Conservation (phyloP, 2,329 filamentous ascomycete genomes). For the Lasiodiplodia sp. region DNA sequence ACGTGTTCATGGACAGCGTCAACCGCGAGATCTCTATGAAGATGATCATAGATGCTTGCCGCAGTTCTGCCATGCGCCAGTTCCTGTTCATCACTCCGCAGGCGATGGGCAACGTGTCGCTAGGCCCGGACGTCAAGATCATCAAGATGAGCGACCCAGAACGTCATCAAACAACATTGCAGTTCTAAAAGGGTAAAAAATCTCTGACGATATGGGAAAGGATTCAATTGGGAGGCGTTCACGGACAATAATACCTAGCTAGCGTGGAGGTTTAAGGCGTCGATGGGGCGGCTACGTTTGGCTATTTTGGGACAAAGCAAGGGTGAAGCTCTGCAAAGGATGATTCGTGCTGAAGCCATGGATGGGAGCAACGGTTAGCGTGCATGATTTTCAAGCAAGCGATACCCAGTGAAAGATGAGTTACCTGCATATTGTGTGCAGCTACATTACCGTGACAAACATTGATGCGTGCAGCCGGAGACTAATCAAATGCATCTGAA, state of each 20-base stretch:
- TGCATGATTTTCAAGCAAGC: neutral
- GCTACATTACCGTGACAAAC: neutral
- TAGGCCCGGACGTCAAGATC: conserved; percentile 75
- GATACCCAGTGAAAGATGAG: neutral
- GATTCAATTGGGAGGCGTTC: conserved; percentile 13
- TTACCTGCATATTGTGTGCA: neutral
- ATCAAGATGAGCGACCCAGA: conserved; percentile 68
- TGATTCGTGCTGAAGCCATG: conserved; percentile 5
- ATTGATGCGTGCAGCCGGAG: neutral
- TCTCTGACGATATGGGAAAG: neutral
- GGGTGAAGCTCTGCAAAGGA: conserved; percentile 4
- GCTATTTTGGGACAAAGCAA: conserved; percentile 12
- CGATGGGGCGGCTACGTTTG: neutral
- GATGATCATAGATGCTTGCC: conserved; percentile 88
- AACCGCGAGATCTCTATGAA: conserved; percentile 92
- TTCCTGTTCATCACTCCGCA: conserved; percentile 98
- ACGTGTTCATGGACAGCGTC: conserved; percentile 99
- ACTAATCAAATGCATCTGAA: neutral
- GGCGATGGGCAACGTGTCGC: conserved; percentile 69
- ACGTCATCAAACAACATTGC: conserved; percentile 56
- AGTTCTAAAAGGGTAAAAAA: conserved; percentile 34
- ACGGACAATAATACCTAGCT: neutral
- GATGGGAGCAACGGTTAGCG: neutral
- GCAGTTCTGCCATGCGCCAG: conserved; percentile 86
- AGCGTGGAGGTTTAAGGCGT: neutral